These are phyloP conservation scores for Gamsiella multidivaricata DNA, from an alignment of 192 early-diverging fungal species.

Conservation along the genomic window DNA sequence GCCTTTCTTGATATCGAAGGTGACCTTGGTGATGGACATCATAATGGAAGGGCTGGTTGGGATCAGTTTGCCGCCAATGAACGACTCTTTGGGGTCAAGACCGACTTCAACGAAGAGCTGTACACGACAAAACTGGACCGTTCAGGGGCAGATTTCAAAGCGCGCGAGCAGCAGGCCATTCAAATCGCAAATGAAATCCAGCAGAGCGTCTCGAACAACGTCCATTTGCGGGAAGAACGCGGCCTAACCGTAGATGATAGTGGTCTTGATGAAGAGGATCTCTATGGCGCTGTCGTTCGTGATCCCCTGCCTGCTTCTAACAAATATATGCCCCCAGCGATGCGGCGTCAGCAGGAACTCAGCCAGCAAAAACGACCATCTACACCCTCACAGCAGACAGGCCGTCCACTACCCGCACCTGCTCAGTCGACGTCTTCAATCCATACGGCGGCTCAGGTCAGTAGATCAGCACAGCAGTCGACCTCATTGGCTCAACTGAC, in stretches of 20 bases:
- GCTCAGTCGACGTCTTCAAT: neutral
- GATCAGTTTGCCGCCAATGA: conserved; percentile 98
- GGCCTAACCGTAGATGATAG: conserved; percentile 69
- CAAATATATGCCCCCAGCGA: conserved; percentile 89
- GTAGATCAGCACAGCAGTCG: neutral
- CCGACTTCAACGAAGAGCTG: conserved; percentile 95
- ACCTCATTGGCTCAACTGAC: neutral
- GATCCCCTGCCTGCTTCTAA: conserved; percentile 64
- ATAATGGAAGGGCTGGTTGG: conserved; percentile 69
- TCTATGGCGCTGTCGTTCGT: conserved; percentile 84
- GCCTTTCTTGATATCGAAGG: conserved; percentile 52
- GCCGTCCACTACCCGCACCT: neutral
- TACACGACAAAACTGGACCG: conserved; percentile 96
- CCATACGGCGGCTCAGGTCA: neutral
- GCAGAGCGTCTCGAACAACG: conserved; percentile 73
- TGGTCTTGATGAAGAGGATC: conserved; percentile 91
- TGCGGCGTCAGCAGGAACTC: conserved; percentile 67
- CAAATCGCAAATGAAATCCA: conserved; percentile 93
- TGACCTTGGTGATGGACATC: conserved; percentile 31
- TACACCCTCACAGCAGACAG: conserved; percentile 15
- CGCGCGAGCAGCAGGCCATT: conserved; percentile 87
- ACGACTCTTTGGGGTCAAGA: conserved; percentile 91
- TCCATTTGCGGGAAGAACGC: conserved; percentile 93
- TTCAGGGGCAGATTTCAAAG: conserved; percentile 83
- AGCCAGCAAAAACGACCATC: conserved; percentile 42